Conservation (phyloP, 768 basidiomycete species). For the Saitozyma sp. region DNA sequence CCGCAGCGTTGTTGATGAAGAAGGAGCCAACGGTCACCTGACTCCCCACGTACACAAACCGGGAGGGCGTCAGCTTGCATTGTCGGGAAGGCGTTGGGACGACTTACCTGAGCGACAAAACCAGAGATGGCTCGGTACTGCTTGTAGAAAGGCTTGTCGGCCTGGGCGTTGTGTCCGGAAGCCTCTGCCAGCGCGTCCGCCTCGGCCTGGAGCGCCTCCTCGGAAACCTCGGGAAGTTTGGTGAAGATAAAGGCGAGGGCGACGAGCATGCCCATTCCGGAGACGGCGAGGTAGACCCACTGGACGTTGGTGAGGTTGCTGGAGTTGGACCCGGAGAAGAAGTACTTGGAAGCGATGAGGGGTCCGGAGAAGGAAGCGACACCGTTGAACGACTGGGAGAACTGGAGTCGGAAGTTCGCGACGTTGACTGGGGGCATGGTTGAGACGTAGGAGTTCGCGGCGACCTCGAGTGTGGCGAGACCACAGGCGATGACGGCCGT, state of each 20-base stretch:
- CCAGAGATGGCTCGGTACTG: constrained; percentile 72
- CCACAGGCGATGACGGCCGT: constrained; percentile 59
- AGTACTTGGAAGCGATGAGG: constrained; percentile 72
- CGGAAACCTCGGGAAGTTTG: constrained; percentile 68
- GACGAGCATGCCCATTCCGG: constrained; percentile 62
- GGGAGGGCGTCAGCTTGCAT: too few species aligned
- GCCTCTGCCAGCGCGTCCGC: constrained; percentile 49
- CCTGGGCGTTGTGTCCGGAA: constrained; percentile 50
- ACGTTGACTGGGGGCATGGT: constrained; percentile 60
- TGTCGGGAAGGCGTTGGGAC: too few species aligned
- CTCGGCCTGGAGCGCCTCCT: constrained; percentile 61
- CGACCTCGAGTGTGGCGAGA: constrained; percentile 58
- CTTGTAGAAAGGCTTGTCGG: constrained; percentile 62
- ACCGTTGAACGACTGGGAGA: constrained; percentile 77
- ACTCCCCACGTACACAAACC: constrained; percentile 58
- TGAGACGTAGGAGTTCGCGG: constrained; percentile 77
- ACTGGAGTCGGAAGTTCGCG: constrained; percentile 73
- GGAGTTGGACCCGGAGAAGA: constrained; percentile 68
- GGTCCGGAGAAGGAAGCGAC: constrained; percentile 70
- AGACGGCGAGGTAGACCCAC: constrained; percentile 55
- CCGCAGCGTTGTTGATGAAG: constrained; percentile 67
- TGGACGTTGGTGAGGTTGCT: constrained; percentile 64
- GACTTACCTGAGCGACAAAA: constrained; percentile 62
- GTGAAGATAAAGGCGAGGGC: constrained; percentile 71
- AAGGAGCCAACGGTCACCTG: constrained; percentile 55